Evolutionary conservation across 306 rosid species (phyloP), one percentile per base, ranked within the genome.

Genomic region (Citrullus colocynthis): DNA sequence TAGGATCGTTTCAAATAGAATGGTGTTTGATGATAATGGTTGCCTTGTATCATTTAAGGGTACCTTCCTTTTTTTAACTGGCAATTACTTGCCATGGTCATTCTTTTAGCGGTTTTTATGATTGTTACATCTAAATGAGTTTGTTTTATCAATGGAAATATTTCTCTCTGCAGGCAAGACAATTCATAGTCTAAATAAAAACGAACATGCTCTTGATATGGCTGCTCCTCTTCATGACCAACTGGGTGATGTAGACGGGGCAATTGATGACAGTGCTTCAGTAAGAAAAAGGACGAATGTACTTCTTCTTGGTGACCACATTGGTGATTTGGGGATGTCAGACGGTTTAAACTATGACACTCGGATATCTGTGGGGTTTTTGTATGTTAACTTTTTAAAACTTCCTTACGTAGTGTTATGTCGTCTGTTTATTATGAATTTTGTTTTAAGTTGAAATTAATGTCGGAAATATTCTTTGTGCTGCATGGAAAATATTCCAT

Each of bases 171-270:
- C 92, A 94, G 98, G 98, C 75, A 94, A 94, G 83, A 85, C 90
- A 42, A 90, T 95, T 79, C 97, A 95, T 78, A 89, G 95, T 89
- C 85, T 90, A 58, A 95, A 95, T 83, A 95, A 95, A 84, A 95
- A 95, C 73, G 97, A 95, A 77, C 98, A 88, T 77, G 97, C 97
- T 73, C 90, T 95, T 82, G 96, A 90, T 67, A 95, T 92, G 98
- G 98, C 96, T 71, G 90, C 87, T 16, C 96, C 96, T 81, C 84
- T 92, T 75, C 97, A 90, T 74, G 91, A 86, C 16, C 88, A 58
- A 78, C 85, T 92, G 83, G 96, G 97, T 62, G 89, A 88, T 79
- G 65, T 11, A 20, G 87, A 88, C 75, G 90, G 41, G 56, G 85
- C 85, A 66, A 75, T 74, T 79, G 67, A 85, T 78, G 93, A 82